Percentiles rank a stretch among this genome's conserved stretches.
phyloP scores from a whole-genome alignment of 768 basidiomycete genomes.

The Guyanaporus albipodus region DNA sequence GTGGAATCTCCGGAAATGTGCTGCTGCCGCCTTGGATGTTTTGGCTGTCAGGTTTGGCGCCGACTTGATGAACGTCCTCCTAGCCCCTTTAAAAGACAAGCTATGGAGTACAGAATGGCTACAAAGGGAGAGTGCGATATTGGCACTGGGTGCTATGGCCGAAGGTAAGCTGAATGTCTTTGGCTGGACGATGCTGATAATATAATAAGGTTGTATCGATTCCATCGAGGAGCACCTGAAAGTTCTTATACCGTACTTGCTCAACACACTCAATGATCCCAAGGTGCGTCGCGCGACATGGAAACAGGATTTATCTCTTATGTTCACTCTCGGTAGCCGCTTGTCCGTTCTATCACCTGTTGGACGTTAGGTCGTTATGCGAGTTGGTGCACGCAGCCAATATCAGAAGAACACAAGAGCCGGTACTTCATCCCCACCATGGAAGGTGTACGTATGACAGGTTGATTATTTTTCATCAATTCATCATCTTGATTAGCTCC shows the following conservation, averaged over 20 bases:
- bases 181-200: constrained; percentile 5
- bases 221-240: constrained; percentile 92
- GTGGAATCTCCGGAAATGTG: constrained; percentile 98
- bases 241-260: constrained; percentile 89
- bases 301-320: background rate
- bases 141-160: constrained; percentile 96
- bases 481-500: constrained; percentile 54
- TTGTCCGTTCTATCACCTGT: constrained; percentile 96
- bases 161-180: constrained; percentile 60
- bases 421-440: constrained; percentile 94
- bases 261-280: constrained; percentile 83
- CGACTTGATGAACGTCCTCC: constrained; percentile 85
- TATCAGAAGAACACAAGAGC: constrained; percentile 83
- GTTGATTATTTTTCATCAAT: background rate
- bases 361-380: constrained; percentile 99
- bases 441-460: constrained; percentile 75
- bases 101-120: constrained; percentile 93
- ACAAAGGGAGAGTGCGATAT: constrained; percentile 90
- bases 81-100: constrained; percentile 88
- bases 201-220: constrained; percentile 82
- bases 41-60: constrained; percentile 88
- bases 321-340: constrained; percentile 53
- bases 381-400: constrained; percentile 89
- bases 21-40: constrained; percentile 95
- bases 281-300: constrained; percentile 54